phyloP scores from a whole-genome alignment of 768 basidiomycete species.

The Amanita pseudoporphyria region DNA sequence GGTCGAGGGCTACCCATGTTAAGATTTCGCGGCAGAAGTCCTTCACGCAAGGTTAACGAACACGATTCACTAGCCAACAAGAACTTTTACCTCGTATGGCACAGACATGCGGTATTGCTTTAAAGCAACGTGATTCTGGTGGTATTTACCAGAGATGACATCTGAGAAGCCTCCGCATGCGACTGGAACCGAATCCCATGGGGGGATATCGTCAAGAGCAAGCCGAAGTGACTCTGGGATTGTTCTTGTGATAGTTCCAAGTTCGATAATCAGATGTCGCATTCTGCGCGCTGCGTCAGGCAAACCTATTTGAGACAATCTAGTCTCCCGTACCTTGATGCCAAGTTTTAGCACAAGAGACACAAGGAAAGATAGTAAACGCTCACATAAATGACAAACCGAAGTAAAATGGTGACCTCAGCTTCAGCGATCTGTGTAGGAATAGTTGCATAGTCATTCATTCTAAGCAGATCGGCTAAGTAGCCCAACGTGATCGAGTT shows the following conservation, averaged over 20 bases:
- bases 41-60: not conserved
- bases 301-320: not conserved
- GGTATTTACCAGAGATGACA: not conserved
- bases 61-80: not conserved
- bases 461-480: not conserved
- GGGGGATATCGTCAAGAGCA: not conserved
- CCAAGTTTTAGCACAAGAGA: not conserved
- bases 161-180: not conserved
- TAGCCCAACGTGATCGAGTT: not conserved
- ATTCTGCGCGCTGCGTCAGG: not conserved
- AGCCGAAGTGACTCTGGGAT: not conserved
- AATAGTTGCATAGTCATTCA: not conserved
- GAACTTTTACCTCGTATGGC: not conserved
- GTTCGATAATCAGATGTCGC: not conserved
- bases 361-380: not conserved
- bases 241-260: not conserved
- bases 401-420: not conserved
- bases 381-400: not conserved
- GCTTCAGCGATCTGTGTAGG: not conserved
- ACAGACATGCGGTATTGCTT: not conserved
- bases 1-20: not conserved
- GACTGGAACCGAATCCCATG: not conserved
- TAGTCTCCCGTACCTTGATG: not conserved
- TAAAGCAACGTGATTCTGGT: not conserved
- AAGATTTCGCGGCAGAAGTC: not conserved